phyloP scores from a whole-genome alignment of 441 rosid species.

The Pelargonium australe region DNA sequence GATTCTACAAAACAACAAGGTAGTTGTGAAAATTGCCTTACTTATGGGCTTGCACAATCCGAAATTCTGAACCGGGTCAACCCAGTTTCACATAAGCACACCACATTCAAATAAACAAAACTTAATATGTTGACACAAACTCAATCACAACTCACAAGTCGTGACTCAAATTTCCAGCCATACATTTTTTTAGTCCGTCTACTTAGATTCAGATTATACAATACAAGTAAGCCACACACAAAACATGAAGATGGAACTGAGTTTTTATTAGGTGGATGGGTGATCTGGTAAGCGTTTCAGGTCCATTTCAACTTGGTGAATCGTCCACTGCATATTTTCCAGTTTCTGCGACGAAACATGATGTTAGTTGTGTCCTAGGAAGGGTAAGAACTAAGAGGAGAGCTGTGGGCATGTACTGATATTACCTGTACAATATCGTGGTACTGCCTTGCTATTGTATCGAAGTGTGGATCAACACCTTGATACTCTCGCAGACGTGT shows the following conservation, averaged over 20 bases:
- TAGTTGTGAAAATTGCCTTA: too few relatives aligned
- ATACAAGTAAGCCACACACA: too few relatives aligned
- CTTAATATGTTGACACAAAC: too few relatives aligned
- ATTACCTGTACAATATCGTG: slow-evolving; percentile 84
- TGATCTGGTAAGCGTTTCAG: slow-evolving; percentile 60
- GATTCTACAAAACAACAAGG: too few relatives aligned
- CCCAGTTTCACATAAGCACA: too few relatives aligned
- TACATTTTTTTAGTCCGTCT: too few relatives aligned
- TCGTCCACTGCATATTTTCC: slow-evolving; percentile 91
- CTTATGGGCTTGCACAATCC: too few relatives aligned
- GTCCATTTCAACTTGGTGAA: slow-evolving; percentile 94
- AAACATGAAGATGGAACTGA: not conserved
- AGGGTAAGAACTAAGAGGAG: not conserved
- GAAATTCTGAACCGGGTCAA: too few relatives aligned
- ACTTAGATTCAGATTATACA: too few relatives aligned
- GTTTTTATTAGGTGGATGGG: slow-evolving; percentile 23
- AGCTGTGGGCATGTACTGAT: not conserved
- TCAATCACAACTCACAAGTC: too few relatives aligned
- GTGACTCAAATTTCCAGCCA: too few relatives aligned
- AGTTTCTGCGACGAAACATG: slow-evolving; percentile 49
- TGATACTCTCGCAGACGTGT: slow-evolving; percentile 91
- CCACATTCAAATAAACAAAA: too few relatives aligned
- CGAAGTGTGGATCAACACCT: slow-evolving; percentile 94
- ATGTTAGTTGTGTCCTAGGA: slow-evolving; percentile 16
- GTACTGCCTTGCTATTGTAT: slow-evolving; percentile 82